A percentile compares a stretch with the other conserved stretches of the same genome.
phyloP scores from a whole-genome alignment of 305 asterid genomes.

The Rubia occidens region DNA sequence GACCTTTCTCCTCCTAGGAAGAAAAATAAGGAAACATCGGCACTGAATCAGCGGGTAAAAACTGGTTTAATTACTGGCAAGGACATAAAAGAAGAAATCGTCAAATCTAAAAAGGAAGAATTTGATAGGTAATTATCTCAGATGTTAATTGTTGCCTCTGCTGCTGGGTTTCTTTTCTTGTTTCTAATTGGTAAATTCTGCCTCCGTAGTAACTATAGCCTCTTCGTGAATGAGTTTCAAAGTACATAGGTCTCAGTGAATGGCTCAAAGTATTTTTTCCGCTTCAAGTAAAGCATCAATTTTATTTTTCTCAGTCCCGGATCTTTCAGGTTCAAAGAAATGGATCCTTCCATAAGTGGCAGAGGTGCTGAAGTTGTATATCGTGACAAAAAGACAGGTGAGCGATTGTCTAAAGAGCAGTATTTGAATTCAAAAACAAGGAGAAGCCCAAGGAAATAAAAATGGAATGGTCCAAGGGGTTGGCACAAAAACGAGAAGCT shows the following conservation, averaged over 20 bases:
- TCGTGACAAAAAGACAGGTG: slow-evolving; percentile 74
- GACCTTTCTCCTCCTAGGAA: slow-evolving; percentile 79
- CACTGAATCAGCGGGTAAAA: slow-evolving; percentile 30
- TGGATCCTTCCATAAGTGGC: slow-evolving; percentile 78
- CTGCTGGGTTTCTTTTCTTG: neutral
- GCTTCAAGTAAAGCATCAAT: neutral
- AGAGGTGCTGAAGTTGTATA: slow-evolving; percentile 61
- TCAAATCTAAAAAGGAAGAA: slow-evolving; percentile 46
- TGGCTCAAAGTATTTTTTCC: neutral
- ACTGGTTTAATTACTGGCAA: slow-evolving; percentile 68
- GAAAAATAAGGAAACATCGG: slow-evolving; percentile 29
- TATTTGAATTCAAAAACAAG: slow-evolving; percentile 45
- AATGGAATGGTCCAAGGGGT: slow-evolving; percentile 90
- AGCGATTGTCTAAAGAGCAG: slow-evolving; percentile 68
- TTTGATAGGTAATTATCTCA: slow-evolving; percentile 44
- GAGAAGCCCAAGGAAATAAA: slow-evolving; percentile 91
- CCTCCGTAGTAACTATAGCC: neutral
- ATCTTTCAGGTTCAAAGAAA: slow-evolving; percentile 44
- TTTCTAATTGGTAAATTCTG: neutral
- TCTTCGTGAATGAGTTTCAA: neutral
- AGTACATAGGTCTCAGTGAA: neutral
- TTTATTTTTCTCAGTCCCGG: neutral
- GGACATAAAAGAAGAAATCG: slow-evolving; percentile 60
- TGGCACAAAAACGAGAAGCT: slow-evolving; percentile 86
- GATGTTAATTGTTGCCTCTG: slow-evolving; percentile 1